Base-by-base conservation (phyloP, 331 rosid species). In the Telfairia occidentalis region DNA sequence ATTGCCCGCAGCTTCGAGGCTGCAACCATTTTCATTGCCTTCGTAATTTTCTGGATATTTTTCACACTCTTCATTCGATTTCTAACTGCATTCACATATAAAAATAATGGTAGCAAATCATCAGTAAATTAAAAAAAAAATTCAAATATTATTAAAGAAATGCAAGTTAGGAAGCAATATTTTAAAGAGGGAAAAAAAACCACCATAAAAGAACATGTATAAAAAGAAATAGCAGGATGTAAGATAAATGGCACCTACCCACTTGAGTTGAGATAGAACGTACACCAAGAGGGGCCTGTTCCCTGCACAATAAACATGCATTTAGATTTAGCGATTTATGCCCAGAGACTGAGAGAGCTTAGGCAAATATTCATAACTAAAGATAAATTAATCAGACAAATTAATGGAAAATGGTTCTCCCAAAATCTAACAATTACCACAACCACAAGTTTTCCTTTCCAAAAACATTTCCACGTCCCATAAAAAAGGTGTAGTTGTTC, bases 21-120 rank as follows among this genome's bases (percentile, higher is more conserved):
- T 77, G 99, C 99, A 87, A 95, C 99, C 99, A 95, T 95, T 79
- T 95, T 95, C 99, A 95, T 95, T 15, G 99, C 99, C 89, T 95
- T 95, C 10, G 99, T 95, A 76, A 95, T 95, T 75, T 95, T 95
- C 88, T 95, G 99, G 74, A 95, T 95, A 87, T 77, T 95, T 83
- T 86, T 95, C 75, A 95, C 97, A 95, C 97, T 95, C 91, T 92
- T 92, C 99, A 95, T 95, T 66, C 99, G 87, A 77, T 80, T 92
- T 74, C 99, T 85, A 75, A 95, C 99, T 95, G 86, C 55, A 79
- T 13, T 13, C 52, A 77, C 18, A n/a, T 72, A 80, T 12, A 37
- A 32, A n/a, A 18, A 54, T 26, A 37, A 77, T 42, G 12, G 32
- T 30, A 73, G 75, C 34, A 46, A 13, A 80, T 57, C 73, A 18